Evolutionary conservation across 1,284 basidiomycete genomes (phyloP).

Genomic region (Marasmius oreades): DNA sequence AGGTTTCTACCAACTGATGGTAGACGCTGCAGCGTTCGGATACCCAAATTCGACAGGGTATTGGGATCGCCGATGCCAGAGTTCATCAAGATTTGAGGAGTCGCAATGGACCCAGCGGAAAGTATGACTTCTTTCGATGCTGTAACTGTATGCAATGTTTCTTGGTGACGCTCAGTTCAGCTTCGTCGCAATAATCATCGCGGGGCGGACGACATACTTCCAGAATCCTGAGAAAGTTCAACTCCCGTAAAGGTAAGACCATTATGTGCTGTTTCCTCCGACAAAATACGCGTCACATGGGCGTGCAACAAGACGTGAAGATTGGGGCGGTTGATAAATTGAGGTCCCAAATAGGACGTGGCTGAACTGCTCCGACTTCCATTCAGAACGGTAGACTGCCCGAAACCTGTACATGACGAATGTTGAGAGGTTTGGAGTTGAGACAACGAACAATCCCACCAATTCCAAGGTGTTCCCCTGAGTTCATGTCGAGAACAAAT

Average conservation of each 20-base stretch:
- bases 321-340: conserved; percentile 6
- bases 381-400: conserved; percentile 17
- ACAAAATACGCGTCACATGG: conserved; percentile 4
- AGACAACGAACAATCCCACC: conserved; percentile 17
- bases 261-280: background rate
- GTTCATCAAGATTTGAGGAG: conserved; percentile 41
- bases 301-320: conserved; percentile 8
- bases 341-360: conserved; percentile 8
- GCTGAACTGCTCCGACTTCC: conserved; percentile 9
- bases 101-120: conserved; percentile 31
- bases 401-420: conserved; percentile 13
- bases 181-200: background rate
- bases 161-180: background rate
- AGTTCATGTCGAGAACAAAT: conserved; percentile 32
- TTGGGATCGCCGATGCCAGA: conserved; percentile 41
- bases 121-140: background rate
- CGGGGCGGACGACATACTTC: background rate
- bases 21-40: conserved; percentile 26
- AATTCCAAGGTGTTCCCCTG: conserved; percentile 29
- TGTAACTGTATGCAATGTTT: background rate
- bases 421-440: background rate
- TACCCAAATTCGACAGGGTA: conserved; percentile 13
- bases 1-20: conserved; percentile 44
- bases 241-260: background rate
- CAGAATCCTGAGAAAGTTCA: background rate